These are phyloP conservation scores for Fusarium sp. DNA, from an alignment of 2,329 filamentous ascomycete genomes.

Conservation along the genomic window DNA sequence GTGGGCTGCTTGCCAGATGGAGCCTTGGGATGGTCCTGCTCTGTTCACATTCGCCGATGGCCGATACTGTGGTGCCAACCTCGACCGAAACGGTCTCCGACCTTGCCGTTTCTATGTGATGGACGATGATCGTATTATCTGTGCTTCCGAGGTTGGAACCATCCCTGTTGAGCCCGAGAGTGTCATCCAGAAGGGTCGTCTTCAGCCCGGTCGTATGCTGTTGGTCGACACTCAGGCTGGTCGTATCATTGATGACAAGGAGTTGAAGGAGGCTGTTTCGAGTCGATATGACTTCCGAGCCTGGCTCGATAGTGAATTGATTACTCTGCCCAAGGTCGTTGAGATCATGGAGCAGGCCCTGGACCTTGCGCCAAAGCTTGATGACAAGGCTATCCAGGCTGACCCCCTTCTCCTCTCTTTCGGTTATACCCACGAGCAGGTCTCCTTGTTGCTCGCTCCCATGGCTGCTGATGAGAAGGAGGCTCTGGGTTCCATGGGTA, in stretches of 20 bases:
- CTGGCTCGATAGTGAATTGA: conserved; percentile 88
- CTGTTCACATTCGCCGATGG: conserved; percentile 98
- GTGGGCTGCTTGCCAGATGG: conserved; percentile 99
- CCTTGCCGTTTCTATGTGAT: conserved; percentile 98
- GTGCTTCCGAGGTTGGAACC: conserved; percentile 95
- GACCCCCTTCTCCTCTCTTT: conserved; percentile 88
- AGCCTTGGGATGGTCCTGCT: conserved; percentile 97
- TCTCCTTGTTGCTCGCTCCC: conserved; percentile 88
- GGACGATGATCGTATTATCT: conserved; percentile 96
- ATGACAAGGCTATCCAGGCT: conserved; percentile 80
- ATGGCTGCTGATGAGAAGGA: conserved; percentile 99
- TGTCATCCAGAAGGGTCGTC: conserved; percentile 90
- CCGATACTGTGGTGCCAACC: conserved; percentile 95
- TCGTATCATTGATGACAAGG: conserved; percentile 92
- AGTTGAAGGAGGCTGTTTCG: conserved; percentile 91
- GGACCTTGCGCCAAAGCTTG: conserved; percentile 75
- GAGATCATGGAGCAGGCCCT: conserved; percentile 70
- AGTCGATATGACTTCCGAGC: conserved; percentile 86
- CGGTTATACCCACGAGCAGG: conserved; percentile 95
- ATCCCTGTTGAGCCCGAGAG: conserved; percentile 91
- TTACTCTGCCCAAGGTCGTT: conserved; percentile 82
- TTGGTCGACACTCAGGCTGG: conserved; percentile 90
- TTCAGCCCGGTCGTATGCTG: conserved; percentile 96
- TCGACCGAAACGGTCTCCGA: conserved; percentile 94
- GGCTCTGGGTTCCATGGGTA: conserved; percentile 96